Base-by-base conservation (phyloP, 1,284 basidiomycete genomes). In the Inonotus obliquus region DNA sequence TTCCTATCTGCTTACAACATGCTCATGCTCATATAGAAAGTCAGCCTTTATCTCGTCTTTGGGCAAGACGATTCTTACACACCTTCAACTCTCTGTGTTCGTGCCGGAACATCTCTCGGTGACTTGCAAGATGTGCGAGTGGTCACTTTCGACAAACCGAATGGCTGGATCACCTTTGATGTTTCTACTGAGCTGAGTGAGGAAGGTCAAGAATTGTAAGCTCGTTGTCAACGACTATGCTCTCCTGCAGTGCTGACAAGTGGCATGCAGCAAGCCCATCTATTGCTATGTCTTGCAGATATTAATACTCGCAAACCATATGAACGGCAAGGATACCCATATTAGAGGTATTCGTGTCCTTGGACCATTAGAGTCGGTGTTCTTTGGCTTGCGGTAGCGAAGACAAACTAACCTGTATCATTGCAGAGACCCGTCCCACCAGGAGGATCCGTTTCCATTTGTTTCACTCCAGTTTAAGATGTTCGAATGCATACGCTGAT, bases 271-370 rank as follows among this genome's bases (percentile, higher is more conserved):
- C 62, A 91, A 90, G 70, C 88, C 94, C 0, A 83, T 98, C 11
- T 86, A 91, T 65, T 92, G 92, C 1, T 96, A 96, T 72, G 84
- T 97, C 11, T 74, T 99, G 4, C 95, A 98, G 70, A 81, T 99
- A 35, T 88, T 96, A 63, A 85, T 99, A 59, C 79, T 95, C 21
- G 88, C 91, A 21, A 99, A 99, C 71, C 95, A 99, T 71, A 89
- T 97, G 82, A 98, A 96, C 68, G 97, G 97, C 2, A 99, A 99
- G 73, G 97, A 99, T 75, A 99, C 97, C 9, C 97, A 99, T 75
- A 91, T 99, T 14, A 85, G 97, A 19, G 94, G 95, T 1, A 74
- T 99, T 47, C 85, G 83, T 57, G 83, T 98, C 23, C 86, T 94
- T 63, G 96, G 95, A 0, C 91, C 94, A 1, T 72, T 84, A 6